A percentile compares a stretch with the other conserved stretches of the same genome.
These are phyloP conservation scores for Stemphylium lycopersici DNA, from an alignment of 2,329 filamentous ascomycete species.

Conservation along the genomic window DNA sequence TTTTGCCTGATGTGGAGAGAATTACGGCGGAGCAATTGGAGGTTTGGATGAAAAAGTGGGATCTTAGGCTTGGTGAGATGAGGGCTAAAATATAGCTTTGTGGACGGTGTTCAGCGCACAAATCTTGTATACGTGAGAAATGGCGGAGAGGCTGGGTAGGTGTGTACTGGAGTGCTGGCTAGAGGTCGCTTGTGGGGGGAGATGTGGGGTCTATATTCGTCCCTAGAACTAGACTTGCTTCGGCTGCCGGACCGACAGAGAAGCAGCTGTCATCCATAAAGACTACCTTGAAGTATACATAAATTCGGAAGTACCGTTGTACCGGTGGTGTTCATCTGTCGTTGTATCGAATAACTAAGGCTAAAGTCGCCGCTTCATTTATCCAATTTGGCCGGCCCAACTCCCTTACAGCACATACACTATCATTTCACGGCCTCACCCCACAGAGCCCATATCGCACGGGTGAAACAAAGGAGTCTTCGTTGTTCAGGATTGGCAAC, in stretches of 20 bases:
- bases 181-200: too few relatives aligned
- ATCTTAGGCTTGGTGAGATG: not conserved
- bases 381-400: conserved; percentile 17
- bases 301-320: conserved; percentile 7
- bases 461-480: conserved; percentile 10
- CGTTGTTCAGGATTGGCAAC: not conserved
- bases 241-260: conserved; percentile 2
- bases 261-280: not conserved
- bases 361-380: conserved; percentile 32
- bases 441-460: conserved; percentile 13
- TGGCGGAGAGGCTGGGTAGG: not conserved
- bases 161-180: too few relatives aligned
- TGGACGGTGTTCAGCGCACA: not conserved
- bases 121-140: not conserved
- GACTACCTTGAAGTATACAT: not conserved
- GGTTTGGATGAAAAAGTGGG: not conserved
- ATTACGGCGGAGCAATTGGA: not conserved
- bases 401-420: not conserved
- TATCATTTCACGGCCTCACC: not conserved
- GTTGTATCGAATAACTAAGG: conserved; percentile 24
- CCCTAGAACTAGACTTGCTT: not conserved
- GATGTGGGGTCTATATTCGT: too few relatives aligned
- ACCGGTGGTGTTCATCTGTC: conserved; percentile 15
- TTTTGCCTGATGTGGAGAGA: not conserved
- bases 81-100: not conserved